Base-by-base conservation (phyloP, 345 rosid genomes). In the Sonneratia caseolaris region DNA sequence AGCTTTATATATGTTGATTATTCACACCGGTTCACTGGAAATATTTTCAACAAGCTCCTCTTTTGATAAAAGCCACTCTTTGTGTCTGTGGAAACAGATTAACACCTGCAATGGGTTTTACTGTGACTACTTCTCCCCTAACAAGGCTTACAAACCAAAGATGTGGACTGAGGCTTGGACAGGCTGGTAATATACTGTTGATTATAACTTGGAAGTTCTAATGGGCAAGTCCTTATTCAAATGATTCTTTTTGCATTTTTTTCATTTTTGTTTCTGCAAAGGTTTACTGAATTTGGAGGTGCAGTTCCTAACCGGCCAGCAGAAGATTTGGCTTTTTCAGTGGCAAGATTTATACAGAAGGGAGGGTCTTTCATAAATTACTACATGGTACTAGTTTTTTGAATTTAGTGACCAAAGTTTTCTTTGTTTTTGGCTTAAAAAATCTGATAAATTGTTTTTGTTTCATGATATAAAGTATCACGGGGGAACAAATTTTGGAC, bases 121-220 rank as follows among this genome's bases (percentile, higher is more conserved):
- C 79, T 95, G 99, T 13, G 98, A 95, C 38, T 90, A 95, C 81
- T 95, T 92, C 82, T 86, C 97, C 36, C 98, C 99, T 4, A 95
- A 92, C 89, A 95, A 92, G 81, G 86, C 81, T 48, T 89, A 92
- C 82, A 95, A 95, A 75, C 99, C 99, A 27, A 92, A 95, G 86
- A 89, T 95, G 91, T 95, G 99, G 99, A 95, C 99, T 4, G 98
- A 95, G 82, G 98, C 97, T 70, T 95, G 99, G 99, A 92, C 96
- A 49, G 98, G 96, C 78, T 95, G 99, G 99, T 95, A 86, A 85
- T 73, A 59, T 64, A 8, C 38, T n/a, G n/a, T 47, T 24, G 70
- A 12, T 37, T 53, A 67, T 36, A 19, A 36, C 66, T 76, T 35
- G 5, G 38, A 11, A 62, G 66, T 12, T 27, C 24, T 18, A 1